Base-by-base conservation (phyloP, 2,329 filamentous ascomycete genomes). In the Fonsecaea multimorphosa region DNA sequence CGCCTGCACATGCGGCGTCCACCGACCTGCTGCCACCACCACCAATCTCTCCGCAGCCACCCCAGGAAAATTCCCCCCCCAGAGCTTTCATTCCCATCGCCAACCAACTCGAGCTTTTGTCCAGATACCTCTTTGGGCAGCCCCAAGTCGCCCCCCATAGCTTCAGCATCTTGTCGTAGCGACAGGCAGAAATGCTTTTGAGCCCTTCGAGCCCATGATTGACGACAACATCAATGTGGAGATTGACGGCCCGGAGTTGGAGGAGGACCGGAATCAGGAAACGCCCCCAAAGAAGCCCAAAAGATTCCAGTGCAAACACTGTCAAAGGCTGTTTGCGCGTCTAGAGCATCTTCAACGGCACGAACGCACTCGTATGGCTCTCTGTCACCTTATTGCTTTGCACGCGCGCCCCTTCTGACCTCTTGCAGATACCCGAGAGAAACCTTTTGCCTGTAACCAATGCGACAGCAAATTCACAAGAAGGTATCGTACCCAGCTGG, bases 391-490 rank as follows among this genome's bases (percentile, higher is more conserved):
- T 16, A 32, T 40, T 31, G 19, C 6, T 62, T 22, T 24, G 16
- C 24, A 29, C 27, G 12, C 16, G 16, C 51, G 19, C n/a, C 49
- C 32, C 8, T 61, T 44, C 29, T 22, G 19, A 27, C 61, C 32
- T 34, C 32, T 32, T 29, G 5, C 22, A 65, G 63, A 80, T 69
- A 79, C 76, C 51, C 76, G 78, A 29, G 74, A 79, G 64, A 79
- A 79, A 68, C 78, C 78, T 7, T 80, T 79, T 70, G 70, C 73
- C 46, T 80, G 78, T 66, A 67, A 72, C 44, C 73, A 76, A 66
- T 80, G 78, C 68, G 78, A 78, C 49, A 78, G 78, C 68, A 78
- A 77, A 9, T 80, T 80, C 69, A 78, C 78, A 9, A 72, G 78
- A 71, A 79, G 78, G 78, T 78, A 77, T 70, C 31, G n/a, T 24